These are phyloP conservation scores for Citrus mangshanensis DNA, from an alignment of 345 rosid species.

Conservation along the genomic window DNA sequence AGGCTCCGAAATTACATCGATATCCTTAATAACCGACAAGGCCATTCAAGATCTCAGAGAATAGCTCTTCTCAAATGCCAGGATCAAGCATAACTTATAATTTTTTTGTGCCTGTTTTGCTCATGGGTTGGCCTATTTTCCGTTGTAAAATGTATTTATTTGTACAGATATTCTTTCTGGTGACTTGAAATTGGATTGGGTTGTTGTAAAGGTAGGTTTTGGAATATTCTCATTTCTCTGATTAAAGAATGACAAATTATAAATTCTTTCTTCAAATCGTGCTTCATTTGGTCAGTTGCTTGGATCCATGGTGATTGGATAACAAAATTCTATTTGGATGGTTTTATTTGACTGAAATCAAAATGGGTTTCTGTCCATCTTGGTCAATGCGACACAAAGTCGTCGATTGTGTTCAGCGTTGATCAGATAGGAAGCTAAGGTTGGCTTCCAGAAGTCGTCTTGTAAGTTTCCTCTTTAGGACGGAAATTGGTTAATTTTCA, in stretches of 20 bases:
- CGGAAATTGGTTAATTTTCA: too few relatives aligned
- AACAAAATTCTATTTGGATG: not conserved
- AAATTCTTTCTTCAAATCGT: not conserved
- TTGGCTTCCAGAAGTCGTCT: not conserved
- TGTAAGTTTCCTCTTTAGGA: not conserved
- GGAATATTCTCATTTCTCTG: conserved; percentile 32
- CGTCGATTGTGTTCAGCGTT: not conserved
- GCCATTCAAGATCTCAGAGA: conserved; percentile 53
- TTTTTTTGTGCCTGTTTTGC: not conserved
- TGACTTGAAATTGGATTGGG: conserved; percentile 18
- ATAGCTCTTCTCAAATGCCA: conserved; percentile 21
- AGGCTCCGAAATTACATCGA: conserved; percentile 71
- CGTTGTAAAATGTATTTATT: conserved; percentile 37
- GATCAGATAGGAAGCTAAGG: not conserved
- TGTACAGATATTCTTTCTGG: conserved; percentile 12
- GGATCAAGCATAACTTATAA: not conserved
- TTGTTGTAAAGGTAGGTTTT: conserved; percentile 30
- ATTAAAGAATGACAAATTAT: conserved; percentile 9
- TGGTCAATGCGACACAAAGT: too few relatives aligned
- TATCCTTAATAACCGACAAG: conserved; percentile 63
- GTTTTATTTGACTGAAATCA: not conserved
- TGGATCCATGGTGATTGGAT: not conserved
- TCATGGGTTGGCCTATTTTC: conserved; percentile 7
- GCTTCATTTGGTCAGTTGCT: not conserved
- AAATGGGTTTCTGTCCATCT: too few relatives aligned